These are phyloP conservation scores for Solanum tacnaense DNA, from an alignment of 257 asterid genomes.

Conservation along the genomic window DNA sequence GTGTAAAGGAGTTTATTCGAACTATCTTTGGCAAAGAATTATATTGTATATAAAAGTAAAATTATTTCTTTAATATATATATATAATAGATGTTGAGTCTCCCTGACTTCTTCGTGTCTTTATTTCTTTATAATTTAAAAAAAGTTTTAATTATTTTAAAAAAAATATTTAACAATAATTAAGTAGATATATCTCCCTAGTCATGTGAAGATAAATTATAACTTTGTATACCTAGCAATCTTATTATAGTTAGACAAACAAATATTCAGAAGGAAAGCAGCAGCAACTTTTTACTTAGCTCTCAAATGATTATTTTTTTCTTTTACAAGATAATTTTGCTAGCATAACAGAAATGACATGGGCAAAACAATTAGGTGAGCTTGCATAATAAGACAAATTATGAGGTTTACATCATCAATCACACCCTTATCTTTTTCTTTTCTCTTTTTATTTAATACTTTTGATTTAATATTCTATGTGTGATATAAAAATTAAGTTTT, in stretches of 20 bases:
- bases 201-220: too few species aligned
- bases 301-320: not conserved
- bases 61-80: too few species aligned
- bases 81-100: too few species aligned
- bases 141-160: too few species aligned
- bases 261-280: not conserved
- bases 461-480: not conserved
- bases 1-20: too few species aligned
- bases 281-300: not conserved
- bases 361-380: not conserved
- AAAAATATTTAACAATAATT: too few species aligned
- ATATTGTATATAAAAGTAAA: too few species aligned
- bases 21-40: too few species aligned
- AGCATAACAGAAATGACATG: not conserved
- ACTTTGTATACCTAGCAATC: not conserved
- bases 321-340: not conserved
- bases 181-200: too few species aligned
- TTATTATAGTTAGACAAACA: not conserved
- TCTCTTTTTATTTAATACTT: not conserved
- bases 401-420: not conserved
- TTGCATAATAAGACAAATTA: not conserved
- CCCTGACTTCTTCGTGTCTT: too few species aligned
- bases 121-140: too few species aligned
- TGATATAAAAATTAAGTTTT: not conserved
- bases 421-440: not conserved